These are phyloP conservation scores for Cryphonectria japonica DNA, from an alignment of 2,329 filamentous ascomycete species.

Conservation along the genomic window DNA sequence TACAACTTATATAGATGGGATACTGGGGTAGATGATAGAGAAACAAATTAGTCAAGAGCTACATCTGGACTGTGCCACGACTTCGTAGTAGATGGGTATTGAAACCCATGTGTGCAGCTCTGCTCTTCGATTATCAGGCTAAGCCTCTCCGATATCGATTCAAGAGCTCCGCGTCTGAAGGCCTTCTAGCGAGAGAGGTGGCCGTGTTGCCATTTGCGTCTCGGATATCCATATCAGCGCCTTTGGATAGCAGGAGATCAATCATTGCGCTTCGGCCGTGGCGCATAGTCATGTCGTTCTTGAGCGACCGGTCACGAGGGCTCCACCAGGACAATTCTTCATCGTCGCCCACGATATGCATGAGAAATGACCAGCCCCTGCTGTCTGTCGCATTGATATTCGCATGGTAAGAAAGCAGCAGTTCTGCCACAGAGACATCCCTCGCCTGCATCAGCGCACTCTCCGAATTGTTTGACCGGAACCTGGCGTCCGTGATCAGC, in stretches of 20 bases:
- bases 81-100: background rate
- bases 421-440: background rate
- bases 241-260: background rate
- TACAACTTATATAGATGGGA: background rate
- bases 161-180: background rate
- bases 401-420: background rate
- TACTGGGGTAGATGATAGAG: background rate
- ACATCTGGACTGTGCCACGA: background rate
- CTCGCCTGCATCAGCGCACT: conserved; percentile 3
- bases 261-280: background rate
- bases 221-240: background rate
- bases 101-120: background rate
- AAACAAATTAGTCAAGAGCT: background rate
- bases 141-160: background rate
- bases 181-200: background rate
- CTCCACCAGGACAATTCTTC: background rate
- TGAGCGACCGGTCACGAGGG: background rate
- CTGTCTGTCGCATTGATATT: background rate
- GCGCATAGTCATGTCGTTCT: background rate
- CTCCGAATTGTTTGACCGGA: background rate
- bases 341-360: conserved; percentile 1
- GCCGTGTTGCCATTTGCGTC: background rate
- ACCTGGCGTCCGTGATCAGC: background rate
- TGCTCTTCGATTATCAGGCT: background rate
- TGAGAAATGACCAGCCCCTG: conserved; percentile 1